Percentiles rank a stretch among this genome's conserved stretches.
phyloP scores from a whole-genome alignment of 2,329 filamentous ascomycete genomes.

The Aspergillus quadricinctus region DNA sequence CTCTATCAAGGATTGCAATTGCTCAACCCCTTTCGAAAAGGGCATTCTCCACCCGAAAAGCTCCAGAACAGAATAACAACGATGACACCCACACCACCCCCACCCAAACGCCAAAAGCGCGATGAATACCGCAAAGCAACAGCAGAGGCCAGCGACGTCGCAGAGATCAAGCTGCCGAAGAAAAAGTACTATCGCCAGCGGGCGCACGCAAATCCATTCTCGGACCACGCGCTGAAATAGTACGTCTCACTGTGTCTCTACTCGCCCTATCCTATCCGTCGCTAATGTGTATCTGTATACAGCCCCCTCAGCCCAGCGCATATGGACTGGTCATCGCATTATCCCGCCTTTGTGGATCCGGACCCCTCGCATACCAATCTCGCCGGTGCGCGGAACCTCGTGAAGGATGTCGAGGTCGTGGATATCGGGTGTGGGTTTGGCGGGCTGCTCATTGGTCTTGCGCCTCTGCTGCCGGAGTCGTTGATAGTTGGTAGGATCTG shows the following conservation, averaged over 20 bases:
- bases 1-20: background rate
- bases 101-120: slow-evolving; percentile 62
- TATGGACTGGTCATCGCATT: slow-evolving; percentile 90
- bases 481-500: slow-evolving; percentile 69
- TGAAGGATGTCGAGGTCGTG: slow-evolving; percentile 78
- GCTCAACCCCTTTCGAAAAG: background rate
- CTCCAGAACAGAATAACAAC: slow-evolving; percentile 1
- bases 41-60: background rate
- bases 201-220: slow-evolving; percentile 97
- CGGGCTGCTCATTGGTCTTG: slow-evolving; percentile 79
- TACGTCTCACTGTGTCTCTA: slow-evolving; percentile 55
- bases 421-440: slow-evolving; percentile 98
- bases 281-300: background rate
- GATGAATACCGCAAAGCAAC: slow-evolving; percentile 59
- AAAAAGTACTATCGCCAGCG: slow-evolving; percentile 97
- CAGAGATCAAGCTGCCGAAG: slow-evolving; percentile 64
- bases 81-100: slow-evolving; percentile 23
- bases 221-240: slow-evolving; percentile 87
- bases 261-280: background rate
- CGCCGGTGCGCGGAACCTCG: slow-evolving; percentile 41
- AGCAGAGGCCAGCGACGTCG: slow-evolving; percentile 19
- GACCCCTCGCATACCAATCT: slow-evolving; percentile 31
- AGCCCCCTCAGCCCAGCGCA: slow-evolving; percentile 73
- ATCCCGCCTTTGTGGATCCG: slow-evolving; percentile 63
- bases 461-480: slow-evolving; percentile 73